Percentiles rank a stretch among this genome's conserved stretches.
Evolutionary conservation across 805 yeast genomes (phyloP).

Genomic region (Scheffersomyces coipomensis): DNA sequence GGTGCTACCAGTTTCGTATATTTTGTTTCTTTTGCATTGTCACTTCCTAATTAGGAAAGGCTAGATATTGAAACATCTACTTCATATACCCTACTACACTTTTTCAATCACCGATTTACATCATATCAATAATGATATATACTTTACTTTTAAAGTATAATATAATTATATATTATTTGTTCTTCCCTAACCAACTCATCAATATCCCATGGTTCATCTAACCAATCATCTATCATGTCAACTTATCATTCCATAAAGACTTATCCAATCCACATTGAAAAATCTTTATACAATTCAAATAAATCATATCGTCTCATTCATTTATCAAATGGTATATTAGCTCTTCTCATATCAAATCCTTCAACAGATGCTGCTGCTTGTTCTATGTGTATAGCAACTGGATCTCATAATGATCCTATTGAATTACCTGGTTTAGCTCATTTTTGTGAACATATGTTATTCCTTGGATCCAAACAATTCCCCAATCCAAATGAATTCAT

Average conservation of each 20-base stretch:
- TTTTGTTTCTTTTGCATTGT: conserved; percentile 1
- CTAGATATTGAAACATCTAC: background rate
- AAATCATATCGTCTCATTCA: conserved; percentile 45
- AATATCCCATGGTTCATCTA: background rate
- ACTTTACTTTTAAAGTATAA: too few species aligned
- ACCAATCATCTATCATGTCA: conserved; percentile 2
- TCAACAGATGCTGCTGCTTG: conserved; percentile 62
- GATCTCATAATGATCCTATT: conserved; percentile 77
- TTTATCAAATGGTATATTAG: conserved; percentile 68
- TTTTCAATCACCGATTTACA: too few species aligned
- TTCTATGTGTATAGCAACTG: conserved; percentile 73
- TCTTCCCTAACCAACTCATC: background rate
- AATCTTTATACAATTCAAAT: conserved; percentile 35
- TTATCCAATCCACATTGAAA: conserved; percentile 13
- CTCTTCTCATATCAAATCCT: conserved; percentile 75
- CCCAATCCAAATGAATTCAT: conserved; percentile 49
- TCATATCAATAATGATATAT: too few species aligned
- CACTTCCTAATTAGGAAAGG: conserved; percentile 4
- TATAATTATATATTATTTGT: too few species aligned
- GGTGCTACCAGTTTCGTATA: background rate
- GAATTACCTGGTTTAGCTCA: conserved; percentile 82
- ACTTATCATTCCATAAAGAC: conserved; percentile 9
- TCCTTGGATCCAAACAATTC: conserved; percentile 51
- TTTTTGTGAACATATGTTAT: conserved; percentile 26
- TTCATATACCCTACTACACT: background rate